A percentile compares a stretch with the other conserved stretches of the same genome.
Conservation (phyloP, 805 yeast genomes). For the Kluyveromyces nonfermentans region DNA sequence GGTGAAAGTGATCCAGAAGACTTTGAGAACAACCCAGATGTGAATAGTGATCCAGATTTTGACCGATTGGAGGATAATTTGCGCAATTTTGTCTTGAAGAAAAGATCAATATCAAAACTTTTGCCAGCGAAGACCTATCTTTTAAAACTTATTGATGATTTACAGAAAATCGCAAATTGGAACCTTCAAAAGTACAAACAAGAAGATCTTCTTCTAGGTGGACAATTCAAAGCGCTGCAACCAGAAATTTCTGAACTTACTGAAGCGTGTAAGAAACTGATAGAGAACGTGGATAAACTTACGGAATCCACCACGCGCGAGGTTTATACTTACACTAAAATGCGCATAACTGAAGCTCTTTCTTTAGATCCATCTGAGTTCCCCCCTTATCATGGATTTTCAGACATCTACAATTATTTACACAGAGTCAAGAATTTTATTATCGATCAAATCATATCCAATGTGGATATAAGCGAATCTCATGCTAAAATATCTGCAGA, state of each 20-base stretch:
- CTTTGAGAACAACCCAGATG: conserved; percentile 24
- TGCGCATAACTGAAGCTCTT: conserved; percentile 43
- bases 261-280: conserved; percentile 42
- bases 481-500: conserved; percentile 56
- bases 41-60: conserved; percentile 50
- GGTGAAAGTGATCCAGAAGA: conserved; percentile 30
- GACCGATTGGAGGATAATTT: conserved; percentile 78
- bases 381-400: conserved; percentile 48
- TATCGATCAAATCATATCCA: conserved; percentile 51
- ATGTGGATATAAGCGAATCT: conserved; percentile 58
- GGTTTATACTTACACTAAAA: conserved; percentile 53
- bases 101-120: conserved; percentile 78
- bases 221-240: conserved; percentile 44
- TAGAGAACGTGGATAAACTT: conserved; percentile 49
- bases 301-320: conserved; percentile 52
- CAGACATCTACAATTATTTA: conserved; percentile 62
- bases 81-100: conserved; percentile 78
- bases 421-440: conserved; percentile 57
- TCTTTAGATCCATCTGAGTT: conserved; percentile 29
- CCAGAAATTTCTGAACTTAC: conserved; percentile 56
- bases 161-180: conserved; percentile 47
- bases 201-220: conserved; percentile 39
- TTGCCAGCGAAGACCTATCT: conserved; percentile 90
- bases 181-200: conserved; percentile 47
- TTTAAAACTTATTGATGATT: conserved; percentile 56